Evolutionary conservation across 2,329 filamentous ascomycete species (phyloP), one percentile per base, ranked within the genome.

Genomic region (Neonectria punicea): DNA sequence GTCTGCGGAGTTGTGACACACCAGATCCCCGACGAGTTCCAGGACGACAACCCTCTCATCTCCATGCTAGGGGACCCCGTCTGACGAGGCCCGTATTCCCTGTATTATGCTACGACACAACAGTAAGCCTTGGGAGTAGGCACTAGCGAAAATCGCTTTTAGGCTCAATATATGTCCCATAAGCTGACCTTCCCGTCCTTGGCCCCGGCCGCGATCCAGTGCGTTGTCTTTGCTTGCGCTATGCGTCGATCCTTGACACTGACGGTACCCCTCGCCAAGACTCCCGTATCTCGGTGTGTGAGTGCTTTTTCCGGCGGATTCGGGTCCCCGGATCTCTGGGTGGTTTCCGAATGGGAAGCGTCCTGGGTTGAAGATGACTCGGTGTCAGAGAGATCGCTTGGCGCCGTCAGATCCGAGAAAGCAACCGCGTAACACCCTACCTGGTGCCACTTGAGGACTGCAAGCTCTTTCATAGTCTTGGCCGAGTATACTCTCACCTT

Each of bases 131-230:
- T 39, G 13, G 32, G 13, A 43, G 36, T 28, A 44, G 22, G 18
- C 9, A 25, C 18, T 18, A 28, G 28, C 18, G 11, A 39, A 20
- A 18, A 25, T 20, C 9, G 13, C 4, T 46, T 20, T 22, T 30
- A 61, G 50, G 43, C 30, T 82, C 74, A 94, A 78, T 96, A 99
- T 63, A 98, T 90, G 81, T 98, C 93, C 96, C 96, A 99, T 71
- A 99, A 82, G 76, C 93, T 97, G 67, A 98, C 89, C 78, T 97
- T 97, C 18, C 95, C 96, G 81, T 98, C 96, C 78, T 98, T 99
- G 60, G 93, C 92, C 1, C 96, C 96, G 1, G 89, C 93, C 18
- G 92, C 96, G 56, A 98, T 78, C 94, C 95, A 98, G 78, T 98
- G 95, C 25, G 91, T 91, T 55, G 83, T 83, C 73, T 87, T 89